phyloP scores from a whole-genome alignment of 2,329 filamentous ascomycete species.

The Cladophialophora exuberans region DNA sequence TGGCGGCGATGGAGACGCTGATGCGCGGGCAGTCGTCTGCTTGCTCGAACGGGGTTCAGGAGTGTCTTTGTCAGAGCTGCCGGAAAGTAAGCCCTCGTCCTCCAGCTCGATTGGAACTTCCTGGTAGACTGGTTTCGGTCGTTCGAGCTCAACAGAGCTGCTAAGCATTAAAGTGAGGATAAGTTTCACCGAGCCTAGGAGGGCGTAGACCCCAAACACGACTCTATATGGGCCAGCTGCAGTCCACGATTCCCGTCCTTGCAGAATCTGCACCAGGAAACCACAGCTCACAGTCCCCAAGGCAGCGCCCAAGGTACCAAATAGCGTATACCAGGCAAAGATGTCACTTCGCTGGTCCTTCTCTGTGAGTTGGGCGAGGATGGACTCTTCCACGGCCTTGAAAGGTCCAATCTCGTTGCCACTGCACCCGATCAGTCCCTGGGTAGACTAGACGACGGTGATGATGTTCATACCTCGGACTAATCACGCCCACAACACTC shows the following conservation, averaged over 20 bases:
- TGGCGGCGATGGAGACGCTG: not conserved
- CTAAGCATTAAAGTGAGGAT: slow-evolving; percentile 56
- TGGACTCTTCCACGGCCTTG: slow-evolving; percentile 67
- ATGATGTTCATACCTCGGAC: slow-evolving; percentile 45
- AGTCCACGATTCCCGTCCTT: slow-evolving; percentile 47
- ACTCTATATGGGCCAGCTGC: slow-evolving; percentile 55
- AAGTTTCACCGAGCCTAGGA: slow-evolving; percentile 61
- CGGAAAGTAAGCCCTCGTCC: not conserved
- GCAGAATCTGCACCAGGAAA: slow-evolving; percentile 60
- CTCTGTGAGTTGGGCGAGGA: slow-evolving; percentile 63
- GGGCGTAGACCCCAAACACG: slow-evolving; percentile 63
- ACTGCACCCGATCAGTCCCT: slow-evolving; percentile 7
- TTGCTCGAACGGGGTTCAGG: not conserved
- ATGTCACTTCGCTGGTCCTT: slow-evolving; percentile 62
- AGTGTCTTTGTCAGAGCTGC: not conserved
- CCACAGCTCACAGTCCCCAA: slow-evolving; percentile 63
- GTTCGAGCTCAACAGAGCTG: slow-evolving; percentile 47
- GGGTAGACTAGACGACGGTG: not conserved
- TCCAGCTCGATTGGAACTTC: not conserved
- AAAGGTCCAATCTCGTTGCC: slow-evolving; percentile 71
- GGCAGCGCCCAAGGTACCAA: slow-evolving; percentile 63
- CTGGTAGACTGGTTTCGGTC: not conserved
- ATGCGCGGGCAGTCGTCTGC: not conserved
- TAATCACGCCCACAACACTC: slow-evolving; percentile 64
- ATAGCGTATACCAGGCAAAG: slow-evolving; percentile 63